These are phyloP conservation scores for Coniophora puteana DNA, from an alignment of 1,284 basidiomycete species.

Conservation along the genomic window DNA sequence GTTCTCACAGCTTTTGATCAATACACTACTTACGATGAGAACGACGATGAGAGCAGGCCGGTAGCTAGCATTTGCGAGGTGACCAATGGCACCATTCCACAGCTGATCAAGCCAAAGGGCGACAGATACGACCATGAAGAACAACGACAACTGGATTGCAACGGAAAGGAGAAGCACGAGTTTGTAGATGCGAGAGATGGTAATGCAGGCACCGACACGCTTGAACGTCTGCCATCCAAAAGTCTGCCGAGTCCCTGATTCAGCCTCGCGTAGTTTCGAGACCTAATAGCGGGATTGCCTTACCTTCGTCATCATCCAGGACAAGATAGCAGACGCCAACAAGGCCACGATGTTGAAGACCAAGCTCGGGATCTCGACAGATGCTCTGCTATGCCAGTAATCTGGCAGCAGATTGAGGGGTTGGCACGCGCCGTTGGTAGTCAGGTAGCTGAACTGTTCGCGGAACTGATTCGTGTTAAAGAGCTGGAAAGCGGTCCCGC, in stretches of 20 bases:
- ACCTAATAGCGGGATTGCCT: constrained; percentile 6
- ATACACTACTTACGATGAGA: constrained; percentile 46
- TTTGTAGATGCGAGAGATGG: constrained; percentile 72
- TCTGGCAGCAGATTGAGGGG: constrained; percentile 47
- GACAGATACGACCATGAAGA: constrained; percentile 69
- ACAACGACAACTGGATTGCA: constrained; percentile 67
- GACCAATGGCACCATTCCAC: constrained; percentile 59
- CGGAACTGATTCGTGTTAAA: constrained; percentile 54
- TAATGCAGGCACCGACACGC: constrained; percentile 72
- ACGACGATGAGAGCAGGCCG: constrained; percentile 53
- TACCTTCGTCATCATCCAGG: constrained; percentile 75
- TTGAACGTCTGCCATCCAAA: constrained; percentile 87
- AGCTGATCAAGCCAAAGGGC: constrained; percentile 77
- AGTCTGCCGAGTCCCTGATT: constrained; percentile 33
- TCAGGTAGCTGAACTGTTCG: constrained; percentile 48
- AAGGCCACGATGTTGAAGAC: constrained; percentile 60
- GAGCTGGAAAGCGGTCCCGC: constrained; percentile 68
- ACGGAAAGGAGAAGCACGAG: constrained; percentile 69
- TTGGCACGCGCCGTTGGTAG: constrained; percentile 61
- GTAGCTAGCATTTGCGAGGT: constrained; percentile 46
- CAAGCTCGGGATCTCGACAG: constrained; percentile 62
- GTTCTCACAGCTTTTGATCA: background rate
- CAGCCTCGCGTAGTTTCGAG: background rate
- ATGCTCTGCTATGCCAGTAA: constrained; percentile 57
- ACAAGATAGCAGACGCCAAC: constrained; percentile 57